Conservation (phyloP, 164 flowering plant genomes). For the Malania oleifera region DNA sequence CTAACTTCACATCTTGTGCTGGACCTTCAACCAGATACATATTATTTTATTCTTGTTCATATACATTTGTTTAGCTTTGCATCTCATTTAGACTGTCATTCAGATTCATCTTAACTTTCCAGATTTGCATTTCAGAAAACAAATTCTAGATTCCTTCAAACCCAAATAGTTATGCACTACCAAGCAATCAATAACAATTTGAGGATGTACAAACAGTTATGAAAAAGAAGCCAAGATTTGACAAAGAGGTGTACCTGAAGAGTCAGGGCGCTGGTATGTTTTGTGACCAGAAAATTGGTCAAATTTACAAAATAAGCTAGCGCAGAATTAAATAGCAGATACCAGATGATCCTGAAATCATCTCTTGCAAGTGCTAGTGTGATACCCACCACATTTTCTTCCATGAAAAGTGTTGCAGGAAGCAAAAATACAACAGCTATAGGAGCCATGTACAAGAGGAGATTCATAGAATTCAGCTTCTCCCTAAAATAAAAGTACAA, state of each 20-base stretch:
- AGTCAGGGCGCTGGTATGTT: conserved; percentile 67
- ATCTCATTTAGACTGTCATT: no score
- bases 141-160: no score
- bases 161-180: no score
- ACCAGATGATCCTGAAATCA: conserved; percentile 57
- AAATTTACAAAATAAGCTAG: conserved; percentile 62
- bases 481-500: conserved; percentile 34
- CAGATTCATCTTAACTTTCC: no score
- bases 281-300: conserved; percentile 70
- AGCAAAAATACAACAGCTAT: conserved; percentile 65
- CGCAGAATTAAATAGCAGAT: conserved; percentile 56
- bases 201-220: not conserved
- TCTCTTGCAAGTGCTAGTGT: conserved; percentile 61
- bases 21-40: no score
- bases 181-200: no score
- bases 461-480: conserved; percentile 73
- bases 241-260: conserved; percentile 42
- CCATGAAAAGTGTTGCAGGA: conserved; percentile 67
- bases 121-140: no score
- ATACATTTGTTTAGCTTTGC: no score
- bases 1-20: no score
- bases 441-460: conserved; percentile 70
- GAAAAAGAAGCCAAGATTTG: conserved; percentile 5
- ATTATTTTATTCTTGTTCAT: no score
- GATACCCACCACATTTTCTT: conserved; percentile 61